These are phyloP conservation scores for Cicer cuneatum DNA, from an alignment of 306 rosid genomes.

Conservation along the genomic window DNA sequence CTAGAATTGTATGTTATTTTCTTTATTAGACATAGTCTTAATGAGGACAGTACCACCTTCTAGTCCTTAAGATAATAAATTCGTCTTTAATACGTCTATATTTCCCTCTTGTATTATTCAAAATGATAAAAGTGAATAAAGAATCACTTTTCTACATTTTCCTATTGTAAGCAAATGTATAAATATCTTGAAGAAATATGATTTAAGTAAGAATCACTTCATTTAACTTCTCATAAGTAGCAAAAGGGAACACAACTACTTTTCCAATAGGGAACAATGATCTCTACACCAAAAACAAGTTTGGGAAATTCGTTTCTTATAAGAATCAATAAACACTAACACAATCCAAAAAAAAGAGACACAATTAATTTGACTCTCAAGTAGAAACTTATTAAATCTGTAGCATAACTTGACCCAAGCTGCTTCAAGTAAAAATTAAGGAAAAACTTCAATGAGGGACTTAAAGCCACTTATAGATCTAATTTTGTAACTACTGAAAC, in stretches of 20 bases:
- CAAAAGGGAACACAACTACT: neutral
- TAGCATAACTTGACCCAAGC: neutral
- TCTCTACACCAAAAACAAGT: neutral
- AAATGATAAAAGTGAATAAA: no score
- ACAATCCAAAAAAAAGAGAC: no score
- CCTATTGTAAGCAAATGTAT: neutral
- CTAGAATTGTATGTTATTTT: no score
- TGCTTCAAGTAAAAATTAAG: slow-evolving; percentile 40
- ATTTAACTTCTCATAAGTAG: neutral
- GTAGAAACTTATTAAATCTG: slow-evolving; percentile 2
- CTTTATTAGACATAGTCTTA: no score
- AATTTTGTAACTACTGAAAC: slow-evolving; percentile 55
- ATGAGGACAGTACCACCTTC: no score
- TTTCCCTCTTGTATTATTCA: no score
- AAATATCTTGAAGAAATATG: neutral
- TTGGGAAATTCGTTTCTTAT: neutral
- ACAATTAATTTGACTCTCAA: neutral
- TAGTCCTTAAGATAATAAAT: no score
- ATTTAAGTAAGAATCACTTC: neutral
- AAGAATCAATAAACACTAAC: neutral
- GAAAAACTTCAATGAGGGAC: slow-evolving; percentile 66
- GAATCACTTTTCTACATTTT: no score
- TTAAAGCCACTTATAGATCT: slow-evolving; percentile 49
- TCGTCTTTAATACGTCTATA: no score
- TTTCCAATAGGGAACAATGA: neutral